Conservation (phyloP, 2,329 filamentous ascomycete genomes). For the Aspergillus carbonarius region DNA sequence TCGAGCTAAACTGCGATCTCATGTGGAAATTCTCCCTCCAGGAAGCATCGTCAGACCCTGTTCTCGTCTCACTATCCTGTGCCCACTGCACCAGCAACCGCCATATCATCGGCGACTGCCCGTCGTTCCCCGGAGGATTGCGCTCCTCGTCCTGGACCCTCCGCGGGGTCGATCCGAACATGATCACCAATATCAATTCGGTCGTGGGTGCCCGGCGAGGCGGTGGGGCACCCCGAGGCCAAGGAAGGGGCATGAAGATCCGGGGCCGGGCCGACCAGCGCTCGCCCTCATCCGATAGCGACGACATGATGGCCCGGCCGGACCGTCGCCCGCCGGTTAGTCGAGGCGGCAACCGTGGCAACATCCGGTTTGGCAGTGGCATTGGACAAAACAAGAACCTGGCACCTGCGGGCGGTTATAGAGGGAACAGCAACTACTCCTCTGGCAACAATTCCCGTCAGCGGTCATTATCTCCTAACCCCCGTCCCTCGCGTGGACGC, state of each 20-base stretch:
- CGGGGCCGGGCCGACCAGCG: conserved; percentile 35
- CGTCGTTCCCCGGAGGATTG: conserved; percentile 28
- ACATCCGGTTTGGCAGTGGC: conserved; percentile 37
- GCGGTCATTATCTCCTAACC: conserved; percentile 35
- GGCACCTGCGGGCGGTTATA: conserved; percentile 20
- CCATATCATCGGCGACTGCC: conserved; percentile 48
- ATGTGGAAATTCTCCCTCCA: conserved; percentile 53
- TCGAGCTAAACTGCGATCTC: conserved; percentile 59
- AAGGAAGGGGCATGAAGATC: conserved; percentile 33
- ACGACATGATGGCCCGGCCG: conserved; percentile 32
- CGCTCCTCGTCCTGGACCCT: conserved; percentile 42
- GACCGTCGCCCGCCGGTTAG: conserved; percentile 28
- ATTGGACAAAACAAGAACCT: conserved; percentile 31
- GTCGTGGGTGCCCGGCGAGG: conserved; percentile 16
- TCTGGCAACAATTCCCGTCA: conserved; percentile 19
- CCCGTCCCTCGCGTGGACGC: conserved; percentile 20
- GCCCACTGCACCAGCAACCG: conserved; percentile 43
- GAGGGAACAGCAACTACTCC: conserved; percentile 23
- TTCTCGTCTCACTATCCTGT: conserved; percentile 46
- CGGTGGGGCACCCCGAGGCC: conserved; percentile 11
- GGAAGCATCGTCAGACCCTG: conserved; percentile 25
- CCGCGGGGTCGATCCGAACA: conserved; percentile 35
- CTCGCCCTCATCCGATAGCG: conserved; percentile 33
- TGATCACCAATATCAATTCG: conserved; percentile 42
- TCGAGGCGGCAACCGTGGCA: conserved; percentile 28